Conservation (phyloP, 169 alveolate genomes). For the Pseudocohnilembus persalinus region DNA sequence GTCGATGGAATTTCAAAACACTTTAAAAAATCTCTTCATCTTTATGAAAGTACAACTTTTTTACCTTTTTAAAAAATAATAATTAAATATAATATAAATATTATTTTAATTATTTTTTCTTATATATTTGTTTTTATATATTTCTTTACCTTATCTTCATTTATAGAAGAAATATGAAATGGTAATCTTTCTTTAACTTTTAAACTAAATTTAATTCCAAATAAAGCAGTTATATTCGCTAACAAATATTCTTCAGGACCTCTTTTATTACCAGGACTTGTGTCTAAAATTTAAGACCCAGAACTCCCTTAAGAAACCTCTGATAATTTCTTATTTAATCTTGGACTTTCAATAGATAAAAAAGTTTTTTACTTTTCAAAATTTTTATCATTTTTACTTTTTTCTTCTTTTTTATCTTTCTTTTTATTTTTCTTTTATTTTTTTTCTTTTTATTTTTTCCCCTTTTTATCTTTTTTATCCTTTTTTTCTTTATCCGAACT, state of each 20-base stretch:
- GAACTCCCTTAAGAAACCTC: no score
- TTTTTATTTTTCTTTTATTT: no score
- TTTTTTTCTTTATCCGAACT: no score
- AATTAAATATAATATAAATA: slow-evolving; percentile 18
- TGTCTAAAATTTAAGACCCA: no score
- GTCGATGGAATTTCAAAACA: slow-evolving; percentile 49
- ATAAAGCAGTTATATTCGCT: background rate
- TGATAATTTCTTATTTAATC: no score
- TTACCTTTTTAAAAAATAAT: background rate
- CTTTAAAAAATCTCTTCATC: slow-evolving; percentile 15
- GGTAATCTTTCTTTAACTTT: background rate
- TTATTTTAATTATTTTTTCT: slow-evolving; percentile 11
- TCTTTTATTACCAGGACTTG: background rate
- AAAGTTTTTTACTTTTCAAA: no score
- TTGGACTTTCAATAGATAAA: no score
- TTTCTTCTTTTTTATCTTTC: no score
- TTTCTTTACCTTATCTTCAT: slow-evolving; percentile 25
- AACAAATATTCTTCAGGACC: background rate
- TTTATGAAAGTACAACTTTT: slow-evolving; percentile 1
- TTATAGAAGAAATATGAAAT: background rate
- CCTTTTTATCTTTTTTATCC: no score
- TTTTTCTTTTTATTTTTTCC: no score
- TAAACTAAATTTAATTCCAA: background rate
- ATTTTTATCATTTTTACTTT: no score
- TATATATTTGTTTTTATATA: no score